These are phyloP conservation scores for Rhytidhysteron rufulum DNA, from an alignment of 2,329 filamentous ascomycete species.

Conservation along the genomic window DNA sequence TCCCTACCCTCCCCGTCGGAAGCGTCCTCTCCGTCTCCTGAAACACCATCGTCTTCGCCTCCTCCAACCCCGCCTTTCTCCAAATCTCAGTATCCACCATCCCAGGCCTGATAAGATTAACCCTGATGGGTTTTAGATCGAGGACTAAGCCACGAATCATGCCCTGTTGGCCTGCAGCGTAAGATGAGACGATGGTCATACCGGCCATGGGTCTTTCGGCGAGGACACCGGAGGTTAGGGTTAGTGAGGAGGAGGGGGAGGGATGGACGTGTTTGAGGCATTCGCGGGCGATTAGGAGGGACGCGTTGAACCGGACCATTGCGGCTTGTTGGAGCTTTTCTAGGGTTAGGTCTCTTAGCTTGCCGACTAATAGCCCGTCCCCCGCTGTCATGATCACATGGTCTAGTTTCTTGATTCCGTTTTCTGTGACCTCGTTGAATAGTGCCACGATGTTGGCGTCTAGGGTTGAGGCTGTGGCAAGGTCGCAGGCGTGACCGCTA, in stretches of 20 bases:
- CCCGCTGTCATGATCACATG: slow-evolving; percentile 59
- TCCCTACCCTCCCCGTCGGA: slow-evolving; percentile 24
- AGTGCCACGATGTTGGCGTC: slow-evolving; percentile 47
- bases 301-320: slow-evolving; percentile 50
- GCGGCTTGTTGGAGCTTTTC: slow-evolving; percentile 41
- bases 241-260: slow-evolving; percentile 47
- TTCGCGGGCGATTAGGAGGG: slow-evolving; percentile 52
- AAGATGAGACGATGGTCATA: slow-evolving; percentile 49
- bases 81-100: slow-evolving; percentile 45
- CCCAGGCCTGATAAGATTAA: slow-evolving; percentile 60
- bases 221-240: slow-evolving; percentile 54
- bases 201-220: slow-evolving; percentile 49
- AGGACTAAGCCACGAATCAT: slow-evolving; percentile 56
- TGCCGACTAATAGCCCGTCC: slow-evolving; percentile 39
- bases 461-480: slow-evolving; percentile 44
- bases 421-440: slow-evolving; percentile 36
- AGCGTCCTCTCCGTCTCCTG: slow-evolving; percentile 14
- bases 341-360: slow-evolving; percentile 41
- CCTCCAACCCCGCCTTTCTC: slow-evolving; percentile 28
- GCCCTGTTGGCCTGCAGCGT: slow-evolving; percentile 50
- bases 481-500: slow-evolving; percentile 45
- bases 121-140: slow-evolving; percentile 60
- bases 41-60: slow-evolving; percentile 20
- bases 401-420: slow-evolving; percentile 40
- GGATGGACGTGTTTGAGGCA: slow-evolving; percentile 42